Percentiles rank a stretch among this genome's conserved stretches.
phyloP scores from a whole-genome alignment of 2,329 filamentous ascomycete genomes.

The Sordariomycetes sp. region DNA sequence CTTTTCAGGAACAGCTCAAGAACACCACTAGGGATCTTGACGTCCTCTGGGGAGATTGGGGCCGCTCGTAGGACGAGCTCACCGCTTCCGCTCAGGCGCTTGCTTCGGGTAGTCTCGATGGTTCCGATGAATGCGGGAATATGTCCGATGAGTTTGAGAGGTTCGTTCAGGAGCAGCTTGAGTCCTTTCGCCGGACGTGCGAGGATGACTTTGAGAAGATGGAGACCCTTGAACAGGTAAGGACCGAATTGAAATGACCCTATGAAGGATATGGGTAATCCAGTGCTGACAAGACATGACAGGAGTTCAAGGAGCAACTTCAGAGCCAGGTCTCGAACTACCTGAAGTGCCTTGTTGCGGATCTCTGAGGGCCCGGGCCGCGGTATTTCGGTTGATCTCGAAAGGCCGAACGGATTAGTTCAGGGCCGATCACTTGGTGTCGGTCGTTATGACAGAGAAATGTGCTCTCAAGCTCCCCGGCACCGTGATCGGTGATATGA shows the following conservation, averaged over 20 bases:
- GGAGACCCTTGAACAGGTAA: constrained; percentile 7
- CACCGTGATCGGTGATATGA: not conserved
- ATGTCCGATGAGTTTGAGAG: not conserved
- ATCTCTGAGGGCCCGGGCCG: not conserved
- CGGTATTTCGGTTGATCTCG: not conserved
- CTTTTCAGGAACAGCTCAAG: not conserved
- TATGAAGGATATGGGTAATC: not conserved
- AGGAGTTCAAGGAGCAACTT: constrained; percentile 1
- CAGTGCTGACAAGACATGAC: not conserved
- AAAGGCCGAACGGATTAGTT: not conserved
- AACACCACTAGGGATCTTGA: not conserved
- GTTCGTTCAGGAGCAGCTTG: not conserved
- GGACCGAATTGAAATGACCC: not conserved
- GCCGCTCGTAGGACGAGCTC: not conserved
- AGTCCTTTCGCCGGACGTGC: constrained; percentile 2
- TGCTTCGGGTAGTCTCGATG: not conserved
- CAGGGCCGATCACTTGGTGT: not conserved
- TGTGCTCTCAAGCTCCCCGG: not conserved
- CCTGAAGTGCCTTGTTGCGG: not conserved
- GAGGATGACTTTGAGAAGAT: constrained; percentile 3
- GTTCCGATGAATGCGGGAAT: not conserved
- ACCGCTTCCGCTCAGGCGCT: not conserved
- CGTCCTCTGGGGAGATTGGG: constrained; percentile 1
- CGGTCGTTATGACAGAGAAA: not conserved
- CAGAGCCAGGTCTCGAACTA: not conserved